These are phyloP conservation scores for Colletotrichum godetiae DNA, from an alignment of 2,329 filamentous ascomycete species.

Conservation along the genomic window DNA sequence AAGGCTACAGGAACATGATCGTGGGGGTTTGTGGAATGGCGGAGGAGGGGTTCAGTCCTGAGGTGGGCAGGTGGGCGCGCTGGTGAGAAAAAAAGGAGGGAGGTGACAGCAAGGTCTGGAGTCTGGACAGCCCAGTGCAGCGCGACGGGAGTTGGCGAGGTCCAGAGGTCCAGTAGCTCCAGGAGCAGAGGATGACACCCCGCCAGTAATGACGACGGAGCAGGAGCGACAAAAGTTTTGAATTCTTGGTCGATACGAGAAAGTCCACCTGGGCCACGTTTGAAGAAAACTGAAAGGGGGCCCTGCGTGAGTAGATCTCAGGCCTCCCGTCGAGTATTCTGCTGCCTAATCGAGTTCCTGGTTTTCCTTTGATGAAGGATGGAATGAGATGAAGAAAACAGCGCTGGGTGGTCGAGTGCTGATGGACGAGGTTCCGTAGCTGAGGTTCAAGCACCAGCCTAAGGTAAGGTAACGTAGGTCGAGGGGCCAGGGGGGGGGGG, in stretches of 20 bases:
- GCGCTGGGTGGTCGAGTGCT: constrained; percentile 20
- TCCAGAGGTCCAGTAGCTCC: constrained; percentile 12
- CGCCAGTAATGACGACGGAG: constrained; percentile 25
- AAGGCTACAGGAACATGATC: constrained; percentile 34
- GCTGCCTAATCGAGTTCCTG: constrained; percentile 33
- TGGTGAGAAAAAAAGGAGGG: constrained; percentile 30
- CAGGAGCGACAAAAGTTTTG: neutral
- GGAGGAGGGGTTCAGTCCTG: constrained; percentile 32
- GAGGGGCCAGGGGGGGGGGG: constrained; percentile 1
- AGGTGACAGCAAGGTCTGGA: constrained; percentile 19
- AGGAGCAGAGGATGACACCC: neutral
- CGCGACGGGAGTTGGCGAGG: neutral
- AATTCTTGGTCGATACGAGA: constrained; percentile 3
- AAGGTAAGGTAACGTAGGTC: too few relatives aligned
- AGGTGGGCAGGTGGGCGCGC: constrained; percentile 10
- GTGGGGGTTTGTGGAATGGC: constrained; percentile 19
- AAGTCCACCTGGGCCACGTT: constrained; percentile 25
- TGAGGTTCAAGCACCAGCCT: neutral
- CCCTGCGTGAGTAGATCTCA: constrained; percentile 2
- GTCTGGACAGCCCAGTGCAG: neutral
- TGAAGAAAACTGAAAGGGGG: constrained; percentile 13
- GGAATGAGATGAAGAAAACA: constrained; percentile 27
- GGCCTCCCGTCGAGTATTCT: constrained; percentile 13
- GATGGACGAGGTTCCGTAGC: constrained; percentile 13
- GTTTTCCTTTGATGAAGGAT: constrained; percentile 23